Percentiles rank a stretch among this genome's conserved stretches.
Conservation (phyloP, 192 early-diverging fungal genomes). For the Coemansia sp. region DNA sequence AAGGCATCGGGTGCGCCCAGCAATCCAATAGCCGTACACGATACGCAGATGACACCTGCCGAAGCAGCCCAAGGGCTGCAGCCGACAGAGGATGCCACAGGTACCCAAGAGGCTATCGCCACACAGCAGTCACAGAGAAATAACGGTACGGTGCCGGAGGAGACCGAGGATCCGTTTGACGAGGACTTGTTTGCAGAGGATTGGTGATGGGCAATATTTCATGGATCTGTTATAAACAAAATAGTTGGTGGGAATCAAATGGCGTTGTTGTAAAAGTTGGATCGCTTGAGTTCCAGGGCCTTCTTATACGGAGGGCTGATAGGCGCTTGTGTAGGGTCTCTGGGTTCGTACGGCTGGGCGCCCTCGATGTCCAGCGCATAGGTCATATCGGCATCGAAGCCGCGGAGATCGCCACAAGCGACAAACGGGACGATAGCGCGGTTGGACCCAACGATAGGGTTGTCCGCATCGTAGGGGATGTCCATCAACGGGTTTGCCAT, state of each 20-base stretch:
- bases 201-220: constrained; percentile 3
- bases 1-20: constrained; percentile 24
- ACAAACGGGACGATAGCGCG: constrained; percentile 85
- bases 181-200: constrained; percentile 14
- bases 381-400: constrained; percentile 87
- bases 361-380: constrained; percentile 64
- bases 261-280: constrained; percentile 69
- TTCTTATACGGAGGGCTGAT: constrained; percentile 88
- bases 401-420: constrained; percentile 87
- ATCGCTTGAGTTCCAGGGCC: constrained; percentile 72
- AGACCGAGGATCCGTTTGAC: neutral
- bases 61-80: neutral
- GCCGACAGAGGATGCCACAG: no score
- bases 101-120: neutral
- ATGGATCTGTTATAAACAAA: constrained; percentile 15
- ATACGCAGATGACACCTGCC: constrained; percentile 18
- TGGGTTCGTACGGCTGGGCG: constrained; percentile 42
- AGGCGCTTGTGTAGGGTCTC: constrained; percentile 80
- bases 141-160: neutral
- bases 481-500: constrained; percentile 91
- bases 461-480: constrained; percentile 67
- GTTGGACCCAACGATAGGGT: constrained; percentile 69
- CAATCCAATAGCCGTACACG: constrained; percentile 32
- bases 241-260: neutral
- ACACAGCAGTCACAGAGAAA: neutral